Evolutionary conservation across 2,329 filamentous ascomycete species (phyloP), one percentile per base, ranked within the genome.

Genomic region (Zymoseptoria ardabiliae): DNA sequence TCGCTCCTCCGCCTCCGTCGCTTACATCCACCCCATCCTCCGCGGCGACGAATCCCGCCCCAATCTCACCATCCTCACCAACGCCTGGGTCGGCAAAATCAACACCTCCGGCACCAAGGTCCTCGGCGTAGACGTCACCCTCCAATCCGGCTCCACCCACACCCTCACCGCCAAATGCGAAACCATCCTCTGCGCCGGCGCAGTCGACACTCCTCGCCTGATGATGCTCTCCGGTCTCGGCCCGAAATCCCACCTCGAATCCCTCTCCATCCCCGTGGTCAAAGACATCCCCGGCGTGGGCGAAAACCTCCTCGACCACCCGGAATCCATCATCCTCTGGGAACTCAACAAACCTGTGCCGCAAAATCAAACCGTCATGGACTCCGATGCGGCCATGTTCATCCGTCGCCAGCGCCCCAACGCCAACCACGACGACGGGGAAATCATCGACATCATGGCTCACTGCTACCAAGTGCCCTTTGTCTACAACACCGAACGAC

Each of bases 381-480:
- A 94, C 77, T 95, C 88, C 22, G 91, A 96, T 71, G 90, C 90
- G 2, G 90, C 89, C 64, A 88, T 94, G 71, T 96, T 96, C 82
- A 80, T 96, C 59, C 89, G 91, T 63, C 88, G 90, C 61, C 86
- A 95, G 75, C 72, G 80, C 13, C 79, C 84, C 67, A 85, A 92
- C 70, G 88, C 90, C 2, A 83, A 81, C 3, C 83, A 83, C 58
- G 77, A 78, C 1, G 90, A 95, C 67, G 88, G 88, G 56, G 83
- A 88, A 62, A 86, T 89, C 58, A 89, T 88, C 64, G 91, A 96
- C 71, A 78, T 95, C 70, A 96, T 96, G 91, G 94, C 94, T 88
- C 91, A 96, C 79, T 96, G 91, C 82, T 96, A 96, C 79, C 91
- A 96, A 77, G 95, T 96, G 66, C 91, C 91, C 57, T 96, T 96